Evolutionary conservation across 208 protist genomes (phyloP).

Genomic region (Acanthamoeba culbertsoni): DNA sequence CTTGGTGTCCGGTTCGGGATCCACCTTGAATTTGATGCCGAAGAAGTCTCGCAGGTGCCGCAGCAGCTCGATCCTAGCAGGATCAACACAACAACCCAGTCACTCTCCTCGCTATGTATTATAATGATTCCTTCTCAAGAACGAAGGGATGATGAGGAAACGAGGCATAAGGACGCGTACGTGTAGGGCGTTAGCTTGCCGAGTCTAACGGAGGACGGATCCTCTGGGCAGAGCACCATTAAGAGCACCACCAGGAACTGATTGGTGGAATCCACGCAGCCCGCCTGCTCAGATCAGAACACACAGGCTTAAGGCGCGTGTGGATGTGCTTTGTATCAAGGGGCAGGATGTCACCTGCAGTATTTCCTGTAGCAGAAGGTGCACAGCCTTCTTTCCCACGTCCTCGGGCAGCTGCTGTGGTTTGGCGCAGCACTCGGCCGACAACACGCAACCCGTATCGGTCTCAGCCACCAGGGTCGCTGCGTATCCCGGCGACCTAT

Average conservation of each 20-base stretch:
- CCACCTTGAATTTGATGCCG: conserved; percentile 78
- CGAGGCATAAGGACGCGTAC: not conserved
- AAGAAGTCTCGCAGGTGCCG: conserved; percentile 76
- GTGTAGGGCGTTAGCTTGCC: conserved; percentile 79
- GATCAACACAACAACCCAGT: not conserved
- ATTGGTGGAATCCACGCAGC: conserved; percentile 78
- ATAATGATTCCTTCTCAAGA: too few relatives aligned
- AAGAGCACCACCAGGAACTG: conserved; percentile 80
- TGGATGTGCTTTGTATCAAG: too few relatives aligned
- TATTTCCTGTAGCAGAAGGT: conserved; percentile 75
- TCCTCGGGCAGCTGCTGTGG: conserved; percentile 76
- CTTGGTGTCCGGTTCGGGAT: conserved; percentile 70
- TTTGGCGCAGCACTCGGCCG: conserved; percentile 70
- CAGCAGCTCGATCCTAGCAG: conserved; percentile 65
- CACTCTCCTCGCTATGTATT: too few relatives aligned
- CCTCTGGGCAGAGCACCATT: conserved; percentile 82
- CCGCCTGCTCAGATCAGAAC: conserved; percentile 68
- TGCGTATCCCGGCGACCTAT: conserved; percentile 75
- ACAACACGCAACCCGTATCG: conserved; percentile 78
- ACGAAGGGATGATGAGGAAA: too few relatives aligned
- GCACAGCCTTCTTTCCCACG: conserved; percentile 70
- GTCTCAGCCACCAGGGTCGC: conserved; percentile 77
- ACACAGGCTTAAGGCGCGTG: not conserved
- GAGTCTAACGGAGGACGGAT: conserved; percentile 79
- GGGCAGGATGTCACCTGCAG: too few relatives aligned